Evolutionary conservation across 2,329 filamentous ascomycete genomes (phyloP).

Genomic region (Claviceps fusiformis): DNA sequence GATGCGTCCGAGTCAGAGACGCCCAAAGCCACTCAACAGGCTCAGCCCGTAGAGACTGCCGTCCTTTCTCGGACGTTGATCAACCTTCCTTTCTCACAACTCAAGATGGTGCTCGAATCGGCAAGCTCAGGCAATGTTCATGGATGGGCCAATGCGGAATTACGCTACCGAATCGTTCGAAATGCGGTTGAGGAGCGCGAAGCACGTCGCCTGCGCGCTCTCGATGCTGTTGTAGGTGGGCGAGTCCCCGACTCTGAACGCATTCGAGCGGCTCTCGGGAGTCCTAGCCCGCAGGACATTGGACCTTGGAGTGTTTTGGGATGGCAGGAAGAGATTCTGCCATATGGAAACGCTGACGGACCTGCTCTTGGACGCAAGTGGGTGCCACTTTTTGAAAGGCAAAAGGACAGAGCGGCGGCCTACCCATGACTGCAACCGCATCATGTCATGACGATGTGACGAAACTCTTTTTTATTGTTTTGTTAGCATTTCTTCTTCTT

Average conservation of each 20-base stretch:
- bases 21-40: slow-evolving; percentile 14
- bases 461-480: slow-evolving; percentile 1
- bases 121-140: slow-evolving; percentile 34
- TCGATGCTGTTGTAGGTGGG: slow-evolving; percentile 28
- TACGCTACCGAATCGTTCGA: slow-evolving; percentile 34
- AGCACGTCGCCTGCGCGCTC: slow-evolving; percentile 32
- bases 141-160: slow-evolving; percentile 35
- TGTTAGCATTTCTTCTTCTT: neutral
- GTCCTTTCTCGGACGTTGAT: slow-evolving; percentile 53
- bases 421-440: slow-evolving; percentile 16
- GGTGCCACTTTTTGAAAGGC: slow-evolving; percentile 22
- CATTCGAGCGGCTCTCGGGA: slow-evolving; percentile 24
- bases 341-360: slow-evolving; percentile 25
- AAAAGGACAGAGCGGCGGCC: slow-evolving; percentile 12
- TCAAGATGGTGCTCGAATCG: slow-evolving; percentile 54
- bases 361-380: slow-evolving; percentile 30
- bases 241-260: slow-evolving; percentile 20
- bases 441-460: slow-evolving; percentile 1
- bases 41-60: slow-evolving; percentile 25
- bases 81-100: slow-evolving; percentile 53
- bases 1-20: slow-evolving; percentile 17
- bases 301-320: slow-evolving; percentile 34
- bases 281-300: slow-evolving; percentile 24
- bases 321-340: slow-evolving; percentile 32
- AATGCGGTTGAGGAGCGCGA: slow-evolving; percentile 45